Percentiles rank a stretch among this genome's conserved stretches.
Conservation (phyloP, 1,284 basidiomycete species). For the Lignosus rhinocerotis region DNA sequence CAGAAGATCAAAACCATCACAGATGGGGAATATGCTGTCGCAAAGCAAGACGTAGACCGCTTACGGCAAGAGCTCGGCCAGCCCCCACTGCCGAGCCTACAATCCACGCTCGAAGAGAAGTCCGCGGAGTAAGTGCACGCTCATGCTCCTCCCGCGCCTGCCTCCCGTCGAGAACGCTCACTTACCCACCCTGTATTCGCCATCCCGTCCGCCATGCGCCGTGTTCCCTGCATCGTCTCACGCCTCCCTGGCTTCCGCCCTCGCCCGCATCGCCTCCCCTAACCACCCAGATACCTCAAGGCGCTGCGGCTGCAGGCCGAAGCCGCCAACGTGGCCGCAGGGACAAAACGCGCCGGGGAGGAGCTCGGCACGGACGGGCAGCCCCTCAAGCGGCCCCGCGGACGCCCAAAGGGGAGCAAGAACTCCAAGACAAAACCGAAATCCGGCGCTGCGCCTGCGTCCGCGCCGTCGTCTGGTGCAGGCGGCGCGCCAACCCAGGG, state of each 20-base stretch:
- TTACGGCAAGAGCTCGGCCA: slow-evolving; percentile 75
- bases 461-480: not conserved
- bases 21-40: slow-evolving; percentile 70
- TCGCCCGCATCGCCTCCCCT: not conserved
- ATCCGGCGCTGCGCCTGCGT: slow-evolving; percentile 5
- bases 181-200: not conserved
- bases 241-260: not conserved
- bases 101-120: slow-evolving; percentile 73
- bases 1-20: slow-evolving; percentile 64
- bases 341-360: slow-evolving; percentile 33
- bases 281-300: slow-evolving; percentile 37
- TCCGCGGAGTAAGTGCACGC: slow-evolving; percentile 52
- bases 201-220: not conserved
- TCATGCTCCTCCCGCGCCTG: slow-evolving; percentile 1
- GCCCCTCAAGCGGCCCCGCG: slow-evolving; percentile 42
- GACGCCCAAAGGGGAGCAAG: slow-evolving; percentile 48
- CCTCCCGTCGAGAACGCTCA: not conserved
- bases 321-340: slow-evolving; percentile 17
- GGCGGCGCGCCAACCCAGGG: not conserved
- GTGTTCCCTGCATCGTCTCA: not conserved
- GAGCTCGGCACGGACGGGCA: slow-evolving; percentile 32
- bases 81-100: slow-evolving; percentile 65
- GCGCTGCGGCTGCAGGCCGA: slow-evolving; percentile 38
- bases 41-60: slow-evolving; percentile 73
- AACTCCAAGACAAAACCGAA: slow-evolving; percentile 35